phyloP scores from a whole-genome alignment of 768 basidiomycete genomes.

The Cystobasidium ongulense region DNA sequence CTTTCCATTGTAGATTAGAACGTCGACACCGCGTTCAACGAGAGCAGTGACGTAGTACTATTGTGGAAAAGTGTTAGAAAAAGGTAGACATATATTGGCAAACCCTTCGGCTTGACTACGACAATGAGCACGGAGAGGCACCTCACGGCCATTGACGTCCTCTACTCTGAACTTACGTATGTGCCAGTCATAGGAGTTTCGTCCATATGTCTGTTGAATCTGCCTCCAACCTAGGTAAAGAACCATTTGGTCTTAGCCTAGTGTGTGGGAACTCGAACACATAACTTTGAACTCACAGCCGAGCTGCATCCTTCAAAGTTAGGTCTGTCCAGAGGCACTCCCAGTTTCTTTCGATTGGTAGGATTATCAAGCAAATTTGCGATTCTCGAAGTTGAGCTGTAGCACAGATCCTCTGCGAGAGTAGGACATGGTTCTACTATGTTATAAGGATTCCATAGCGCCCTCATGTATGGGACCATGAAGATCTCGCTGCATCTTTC shows the following conservation, averaged over 20 bases:
- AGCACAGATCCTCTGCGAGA: conserved; percentile 31
- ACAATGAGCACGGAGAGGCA: not conserved
- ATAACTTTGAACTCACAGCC: not conserved
- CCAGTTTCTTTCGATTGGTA: conserved; percentile 14
- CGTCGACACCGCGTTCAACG: conserved; percentile 21
- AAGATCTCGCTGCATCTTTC: conserved; percentile 13
- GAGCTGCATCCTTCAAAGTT: conserved; percentile 11
- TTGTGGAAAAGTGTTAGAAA: not conserved
- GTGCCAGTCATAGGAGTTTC: not conserved
- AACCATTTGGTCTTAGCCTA: not conserved
- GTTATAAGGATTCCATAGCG: conserved; percentile 28
- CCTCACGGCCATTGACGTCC: too few species aligned
- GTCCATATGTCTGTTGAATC: conserved; percentile 5
- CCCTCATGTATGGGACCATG: conserved; percentile 21
- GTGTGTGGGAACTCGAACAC: not conserved
- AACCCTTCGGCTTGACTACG: too few species aligned
- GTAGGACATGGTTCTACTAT: conserved; percentile 32
- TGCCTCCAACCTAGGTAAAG: not conserved
- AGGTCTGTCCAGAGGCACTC: conserved; percentile 15
- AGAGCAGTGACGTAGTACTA: conserved; percentile 29
- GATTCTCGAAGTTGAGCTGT: conserved; percentile 24
- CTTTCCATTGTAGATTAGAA: conserved; percentile 25
- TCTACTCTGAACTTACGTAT: not conserved
- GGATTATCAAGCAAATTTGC: conserved; percentile 26
- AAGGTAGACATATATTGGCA: not conserved